Conservation (phyloP, 495 filamentous ascomycete genomes). For the Talaromyces wortmannii region DNA sequence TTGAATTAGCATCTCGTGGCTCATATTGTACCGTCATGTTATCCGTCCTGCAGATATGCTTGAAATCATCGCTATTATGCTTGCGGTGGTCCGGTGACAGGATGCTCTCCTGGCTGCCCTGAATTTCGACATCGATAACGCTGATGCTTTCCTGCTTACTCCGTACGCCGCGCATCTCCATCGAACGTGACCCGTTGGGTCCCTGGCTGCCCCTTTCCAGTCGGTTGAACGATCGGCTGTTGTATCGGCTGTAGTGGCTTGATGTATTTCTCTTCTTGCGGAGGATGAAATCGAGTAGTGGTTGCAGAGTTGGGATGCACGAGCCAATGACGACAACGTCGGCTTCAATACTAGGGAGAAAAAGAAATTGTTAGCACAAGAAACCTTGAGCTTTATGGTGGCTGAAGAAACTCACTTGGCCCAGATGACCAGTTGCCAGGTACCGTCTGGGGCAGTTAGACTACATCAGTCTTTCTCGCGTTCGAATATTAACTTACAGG, state of each 20-base stretch:
- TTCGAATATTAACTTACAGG: conserved; percentile 23
- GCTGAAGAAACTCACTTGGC: conserved; percentile 22
- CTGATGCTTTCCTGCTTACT: conserved; percentile 14
- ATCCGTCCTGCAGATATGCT: conserved; percentile 21
- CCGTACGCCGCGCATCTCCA: conserved; percentile 9
- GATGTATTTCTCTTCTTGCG: conserved; percentile 3
- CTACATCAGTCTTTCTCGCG: not conserved
- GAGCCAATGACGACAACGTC: conserved; percentile 39
- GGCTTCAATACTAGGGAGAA: conserved; percentile 40
- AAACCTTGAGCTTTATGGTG: not conserved
- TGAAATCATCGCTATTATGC: too few species aligned
- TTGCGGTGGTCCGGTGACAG: conserved; percentile 6
- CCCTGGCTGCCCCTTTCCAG: conserved; percentile 9
- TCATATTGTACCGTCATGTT: conserved; percentile 23
- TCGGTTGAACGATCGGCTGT: conserved; percentile 11
- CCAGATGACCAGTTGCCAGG: conserved; percentile 34
- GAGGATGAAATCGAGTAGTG: conserved; percentile 26
- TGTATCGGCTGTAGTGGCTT: not conserved
- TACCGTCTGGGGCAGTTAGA: conserved; percentile 11
- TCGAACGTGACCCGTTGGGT: conserved; percentile 4
- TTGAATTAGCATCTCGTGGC: too few species aligned
- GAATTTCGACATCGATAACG: conserved; percentile 13
- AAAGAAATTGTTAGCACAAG: not conserved
- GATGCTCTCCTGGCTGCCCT: conserved; percentile 24
- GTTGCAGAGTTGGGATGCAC: conserved; percentile 38